phyloP scores from a whole-genome alignment of 495 filamentous ascomycete species.

The Hypoxylon rickii region DNA sequence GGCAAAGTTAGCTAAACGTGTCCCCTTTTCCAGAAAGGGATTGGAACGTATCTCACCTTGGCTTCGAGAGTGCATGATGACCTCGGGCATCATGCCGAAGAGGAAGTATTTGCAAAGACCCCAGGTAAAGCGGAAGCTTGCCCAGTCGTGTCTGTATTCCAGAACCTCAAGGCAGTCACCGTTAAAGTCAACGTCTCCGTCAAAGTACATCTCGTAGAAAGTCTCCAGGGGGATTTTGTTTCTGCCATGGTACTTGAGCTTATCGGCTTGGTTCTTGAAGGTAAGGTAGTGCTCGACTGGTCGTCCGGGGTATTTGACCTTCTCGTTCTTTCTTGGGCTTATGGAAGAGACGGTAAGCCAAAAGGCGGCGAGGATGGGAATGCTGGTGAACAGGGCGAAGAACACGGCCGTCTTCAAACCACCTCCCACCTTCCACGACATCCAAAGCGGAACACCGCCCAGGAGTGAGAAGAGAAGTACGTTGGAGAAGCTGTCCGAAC shows the following conservation, averaged over 20 bases:
- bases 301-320: conserved; percentile 73
- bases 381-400: conserved; percentile 64
- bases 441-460: conserved; percentile 64
- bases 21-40: neutral
- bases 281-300: conserved; percentile 83
- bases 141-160: conserved; percentile 89
- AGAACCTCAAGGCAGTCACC: conserved; percentile 78
- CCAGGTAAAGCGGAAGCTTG: conserved; percentile 77
- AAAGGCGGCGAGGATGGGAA: conserved; percentile 72
- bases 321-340: conserved; percentile 77
- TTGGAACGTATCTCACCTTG: conserved; percentile 57
- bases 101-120: conserved; percentile 72
- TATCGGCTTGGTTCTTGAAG: conserved; percentile 77
- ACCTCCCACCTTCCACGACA: conserved; percentile 70
- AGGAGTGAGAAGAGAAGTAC: conserved; percentile 61
- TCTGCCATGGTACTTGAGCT: conserved; percentile 71
- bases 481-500: conserved; percentile 74
- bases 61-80: conserved; percentile 77
- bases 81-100: conserved; percentile 72
- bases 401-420: conserved; percentile 74
- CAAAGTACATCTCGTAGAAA: conserved; percentile 90
- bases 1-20: conserved; percentile 21
- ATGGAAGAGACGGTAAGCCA: conserved; percentile 70
- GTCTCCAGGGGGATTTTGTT: conserved; percentile 86
- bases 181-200: conserved; percentile 83